phyloP scores from a whole-genome alignment of 495 filamentous ascomycete genomes.

The Aspergillus nanangensis region DNA sequence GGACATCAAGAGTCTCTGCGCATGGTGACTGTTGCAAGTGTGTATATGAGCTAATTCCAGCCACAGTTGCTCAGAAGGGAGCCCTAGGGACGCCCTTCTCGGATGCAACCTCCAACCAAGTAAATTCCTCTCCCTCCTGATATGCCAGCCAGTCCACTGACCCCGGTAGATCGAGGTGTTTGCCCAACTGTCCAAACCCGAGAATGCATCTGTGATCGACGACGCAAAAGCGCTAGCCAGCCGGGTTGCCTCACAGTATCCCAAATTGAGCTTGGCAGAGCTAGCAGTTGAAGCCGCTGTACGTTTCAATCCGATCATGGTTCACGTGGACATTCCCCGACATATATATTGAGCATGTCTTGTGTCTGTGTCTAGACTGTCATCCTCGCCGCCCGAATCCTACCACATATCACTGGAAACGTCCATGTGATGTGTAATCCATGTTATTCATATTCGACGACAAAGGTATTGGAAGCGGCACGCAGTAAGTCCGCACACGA shows the following conservation, averaged over 20 bases:
- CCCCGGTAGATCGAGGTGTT: no score
- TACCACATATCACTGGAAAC: background rate
- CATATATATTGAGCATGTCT: background rate
- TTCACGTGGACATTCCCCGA: background rate
- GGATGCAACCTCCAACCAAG: no score
- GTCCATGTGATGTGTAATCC: slow-evolving; percentile 7
- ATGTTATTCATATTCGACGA: background rate
- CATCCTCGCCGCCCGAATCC: background rate
- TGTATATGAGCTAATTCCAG: background rate
- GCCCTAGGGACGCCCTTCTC: background rate
- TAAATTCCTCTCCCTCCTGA: no score
- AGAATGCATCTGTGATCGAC: background rate
- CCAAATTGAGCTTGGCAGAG: slow-evolving; percentile 1
- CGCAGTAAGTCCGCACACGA: slow-evolving; percentile 1
- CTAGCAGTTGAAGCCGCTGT: slow-evolving; percentile 5
- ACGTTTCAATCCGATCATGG: background rate
- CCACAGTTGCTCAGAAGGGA: background rate
- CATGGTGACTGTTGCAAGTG: no score
- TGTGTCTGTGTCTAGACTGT: slow-evolving; percentile 1
- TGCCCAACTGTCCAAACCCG: no score
- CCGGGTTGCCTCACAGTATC: background rate
- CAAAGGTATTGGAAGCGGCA: background rate
- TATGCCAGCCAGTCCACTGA: no score
- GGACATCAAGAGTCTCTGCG: background rate
- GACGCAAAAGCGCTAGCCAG: no score